These are phyloP conservation scores for Penicillium sp. DNA, from an alignment of 2,329 filamentous ascomycete genomes.

Conservation along the genomic window DNA sequence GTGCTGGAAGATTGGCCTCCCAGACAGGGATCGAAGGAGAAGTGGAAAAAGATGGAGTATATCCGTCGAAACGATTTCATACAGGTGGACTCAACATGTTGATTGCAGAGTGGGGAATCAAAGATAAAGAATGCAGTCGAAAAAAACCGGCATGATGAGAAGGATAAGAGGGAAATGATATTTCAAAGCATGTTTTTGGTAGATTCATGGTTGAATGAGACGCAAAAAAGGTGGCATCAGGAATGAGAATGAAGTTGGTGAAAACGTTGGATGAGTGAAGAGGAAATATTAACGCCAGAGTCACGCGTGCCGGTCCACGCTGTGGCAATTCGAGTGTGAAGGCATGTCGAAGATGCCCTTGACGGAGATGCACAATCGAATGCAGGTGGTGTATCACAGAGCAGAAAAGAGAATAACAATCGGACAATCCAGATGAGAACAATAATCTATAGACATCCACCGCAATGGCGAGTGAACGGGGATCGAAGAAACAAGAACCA, in stretches of 20 bases:
- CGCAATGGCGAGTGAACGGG: slow-evolving; percentile 26
- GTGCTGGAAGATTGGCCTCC: no score
- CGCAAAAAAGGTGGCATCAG: slow-evolving; percentile 16
- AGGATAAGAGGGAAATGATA: neutral
- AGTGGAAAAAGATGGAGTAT: no score
- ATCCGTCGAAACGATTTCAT: no score
- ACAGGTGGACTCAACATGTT: neutral
- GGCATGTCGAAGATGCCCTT: slow-evolving; percentile 1
- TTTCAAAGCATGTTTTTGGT: slow-evolving; percentile 10
- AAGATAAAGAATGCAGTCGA: neutral
- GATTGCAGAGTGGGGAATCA: neutral
- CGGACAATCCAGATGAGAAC: slow-evolving; percentile 22
- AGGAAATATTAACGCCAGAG: slow-evolving; percentile 26
- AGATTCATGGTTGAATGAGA: slow-evolving; percentile 11
- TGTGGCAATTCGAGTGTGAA: neutral
- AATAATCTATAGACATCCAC: slow-evolving; percentile 35
- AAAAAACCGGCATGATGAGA: neutral
- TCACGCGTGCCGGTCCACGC: slow-evolving; percentile 4
- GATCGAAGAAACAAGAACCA: slow-evolving; percentile 22
- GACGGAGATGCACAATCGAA: slow-evolving; percentile 7
- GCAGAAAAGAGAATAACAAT: slow-evolving; percentile 21
- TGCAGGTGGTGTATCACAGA: slow-evolving; percentile 30
- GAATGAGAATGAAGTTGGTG: slow-evolving; percentile 11
- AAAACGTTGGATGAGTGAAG: slow-evolving; percentile 9
- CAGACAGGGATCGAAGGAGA: no score